Conservation (phyloP, 345 rosid species). For the Camelina hispida region DNA sequence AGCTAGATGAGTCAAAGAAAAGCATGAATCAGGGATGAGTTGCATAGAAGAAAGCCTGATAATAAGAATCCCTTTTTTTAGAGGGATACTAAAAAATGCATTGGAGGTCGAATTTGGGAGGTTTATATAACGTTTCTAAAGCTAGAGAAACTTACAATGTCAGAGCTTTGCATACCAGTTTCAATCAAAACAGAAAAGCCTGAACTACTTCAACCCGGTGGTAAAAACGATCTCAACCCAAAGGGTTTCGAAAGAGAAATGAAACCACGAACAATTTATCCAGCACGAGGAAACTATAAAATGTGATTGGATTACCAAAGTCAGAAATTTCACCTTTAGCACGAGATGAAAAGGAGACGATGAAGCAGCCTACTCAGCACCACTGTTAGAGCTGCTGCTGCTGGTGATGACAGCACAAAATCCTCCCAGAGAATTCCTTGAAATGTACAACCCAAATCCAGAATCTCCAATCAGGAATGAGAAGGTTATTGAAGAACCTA, state of each 20-base stretch:
- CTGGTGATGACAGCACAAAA: conserved; percentile 45
- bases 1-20: conserved; percentile 7
- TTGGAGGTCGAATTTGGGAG: neutral
- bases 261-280: conserved; percentile 21
- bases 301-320: neutral
- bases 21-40: neutral
- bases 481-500: conserved; percentile 52
- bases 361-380: conserved; percentile 45
- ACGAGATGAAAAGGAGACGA: conserved; percentile 53
- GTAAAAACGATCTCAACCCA: conserved; percentile 10
- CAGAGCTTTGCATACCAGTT: conserved; percentile 7
- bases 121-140: neutral
- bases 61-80: neutral
- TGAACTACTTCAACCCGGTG: conserved; percentile 1
- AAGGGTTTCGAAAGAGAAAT: conserved; percentile 5
- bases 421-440: conserved; percentile 43
- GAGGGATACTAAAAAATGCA: neutral
- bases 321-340: conserved; percentile 49
- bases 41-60: conserved; percentile 1
- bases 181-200: conserved; percentile 17
- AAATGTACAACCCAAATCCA: conserved; percentile 60
- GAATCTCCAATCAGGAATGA: conserved; percentile 53
- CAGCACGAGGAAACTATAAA: neutral
- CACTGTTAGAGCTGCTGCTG: conserved; percentile 36
- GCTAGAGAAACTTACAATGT: neutral